phyloP scores from a whole-genome alignment of 352 stramenopile genomes.

The Phytophthora sojae region DNA sequence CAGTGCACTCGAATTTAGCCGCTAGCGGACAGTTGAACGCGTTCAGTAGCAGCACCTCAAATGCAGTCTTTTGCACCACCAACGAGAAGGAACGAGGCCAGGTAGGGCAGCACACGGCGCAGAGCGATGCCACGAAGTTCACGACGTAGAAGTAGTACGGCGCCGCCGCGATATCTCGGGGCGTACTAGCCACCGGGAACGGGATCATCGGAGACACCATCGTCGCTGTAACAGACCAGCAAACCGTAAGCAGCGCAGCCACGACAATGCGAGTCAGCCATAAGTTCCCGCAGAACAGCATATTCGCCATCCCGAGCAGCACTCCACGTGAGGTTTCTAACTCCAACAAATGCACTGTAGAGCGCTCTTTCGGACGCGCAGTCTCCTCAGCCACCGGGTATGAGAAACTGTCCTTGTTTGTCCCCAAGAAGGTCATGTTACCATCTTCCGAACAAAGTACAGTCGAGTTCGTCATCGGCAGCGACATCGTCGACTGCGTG shows the following conservation, averaged over 20 bases:
- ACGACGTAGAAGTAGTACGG: constrained; percentile 51
- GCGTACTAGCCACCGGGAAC: constrained; percentile 45
- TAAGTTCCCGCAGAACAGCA: constrained; percentile 41
- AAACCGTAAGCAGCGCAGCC: constrained; percentile 29
- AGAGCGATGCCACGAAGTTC: constrained; percentile 44
- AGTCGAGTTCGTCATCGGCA: constrained; percentile 20
- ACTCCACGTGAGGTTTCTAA: constrained; percentile 35
- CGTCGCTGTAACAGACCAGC: constrained; percentile 44
- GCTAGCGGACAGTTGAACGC: constrained; percentile 45
- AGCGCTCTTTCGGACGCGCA: constrained; percentile 17
- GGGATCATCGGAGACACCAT: constrained; percentile 28
- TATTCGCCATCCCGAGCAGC: constrained; percentile 32
- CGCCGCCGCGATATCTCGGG: constrained; percentile 33
- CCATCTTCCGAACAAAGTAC: constrained; percentile 28
- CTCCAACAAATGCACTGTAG: constrained; percentile 37
- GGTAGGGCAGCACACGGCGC: constrained; percentile 42
- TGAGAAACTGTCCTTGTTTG: constrained; percentile 46
- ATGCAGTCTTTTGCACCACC: constrained; percentile 47
- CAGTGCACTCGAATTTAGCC: constrained; percentile 16
- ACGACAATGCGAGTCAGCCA: constrained; percentile 30
- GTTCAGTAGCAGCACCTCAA: constrained; percentile 52
- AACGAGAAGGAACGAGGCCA: constrained; percentile 41
- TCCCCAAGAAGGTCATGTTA: constrained; percentile 29
- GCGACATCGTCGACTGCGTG: constrained; percentile 44
- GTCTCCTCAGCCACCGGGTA: constrained; percentile 39